phyloP scores from a whole-genome alignment of 2,329 filamentous ascomycete genomes.

The Fusarium paranaense region DNA sequence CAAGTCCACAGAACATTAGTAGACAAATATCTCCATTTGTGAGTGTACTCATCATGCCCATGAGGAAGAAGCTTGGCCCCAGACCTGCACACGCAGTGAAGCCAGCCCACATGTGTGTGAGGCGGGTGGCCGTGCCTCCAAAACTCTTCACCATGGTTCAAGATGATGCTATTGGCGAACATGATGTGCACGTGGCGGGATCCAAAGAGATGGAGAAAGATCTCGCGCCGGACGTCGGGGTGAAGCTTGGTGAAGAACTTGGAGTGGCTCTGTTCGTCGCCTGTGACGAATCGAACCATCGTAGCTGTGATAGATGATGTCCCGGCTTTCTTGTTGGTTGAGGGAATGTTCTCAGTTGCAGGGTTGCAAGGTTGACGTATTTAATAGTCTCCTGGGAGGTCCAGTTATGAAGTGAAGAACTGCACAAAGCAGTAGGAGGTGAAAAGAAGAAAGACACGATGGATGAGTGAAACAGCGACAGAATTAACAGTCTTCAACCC shows the following conservation, averaged over 20 bases:
- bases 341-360: not conserved
- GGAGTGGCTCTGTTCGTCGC: not conserved
- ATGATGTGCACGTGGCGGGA: not conserved
- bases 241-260: not conserved
- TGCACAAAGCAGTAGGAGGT: not conserved
- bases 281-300: not conserved
- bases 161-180: not conserved
- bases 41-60: not conserved
- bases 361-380: not conserved
- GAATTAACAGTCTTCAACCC: not conserved
- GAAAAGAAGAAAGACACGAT: not conserved
- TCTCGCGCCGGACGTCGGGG: not conserved
- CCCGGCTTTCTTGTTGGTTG: not conserved
- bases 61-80: not conserved
- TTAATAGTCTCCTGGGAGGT: not conserved
- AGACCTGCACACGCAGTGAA: conserved; percentile 11
- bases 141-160: not conserved
- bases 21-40: conserved; percentile 4
- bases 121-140: not conserved
- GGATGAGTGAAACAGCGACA: not conserved
- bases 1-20: not conserved
- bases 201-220: conserved; percentile 12
- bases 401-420: not conserved
- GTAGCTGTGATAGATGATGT: not conserved
- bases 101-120: not conserved